Base-by-base conservation (phyloP, 2,329 filamentous ascomycete species). In the Talaromyces islandicus region DNA sequence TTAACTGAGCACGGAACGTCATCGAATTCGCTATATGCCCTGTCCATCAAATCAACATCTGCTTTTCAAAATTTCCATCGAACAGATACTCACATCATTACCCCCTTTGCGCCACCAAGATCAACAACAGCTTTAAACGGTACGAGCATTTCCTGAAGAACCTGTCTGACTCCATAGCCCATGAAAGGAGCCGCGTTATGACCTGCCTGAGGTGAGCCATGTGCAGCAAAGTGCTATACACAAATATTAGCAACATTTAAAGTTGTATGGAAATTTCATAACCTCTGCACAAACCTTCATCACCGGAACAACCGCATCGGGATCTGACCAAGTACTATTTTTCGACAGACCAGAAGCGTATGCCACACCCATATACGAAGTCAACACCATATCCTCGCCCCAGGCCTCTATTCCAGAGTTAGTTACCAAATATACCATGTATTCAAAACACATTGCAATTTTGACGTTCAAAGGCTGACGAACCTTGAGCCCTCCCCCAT, bases 381-480 rank as follows among this genome's bases (percentile, higher is more conserved):
- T 79, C 12, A 80, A 64, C 0, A 78, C 64, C 63, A 77, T 78
- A 61, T 80, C 77, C 58, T 80, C 77, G 0, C 77, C 77, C 77
- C 77, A 80, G n/a, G 73, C 75, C 67, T 80, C 77, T 74, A 46
- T 9, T 21, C 19, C 9, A 11, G 11, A 21, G 41, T 46, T 9
- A 46, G 41, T 12, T n/a, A 7, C 1, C 11, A 35, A 35, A 14
- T 3, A 32, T 12, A 32, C n/a, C 4, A 30, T 30, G 10, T 7
- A 7, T 30, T 27, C 25, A 27, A 27, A 30, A 2, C 29, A 30
- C 32, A 35, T 17, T 35, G 4, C 32, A 35, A 35, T 4, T 35
- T 4, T 7, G 1, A 21, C 21, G 7, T 19, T 21, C 9, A n/a
- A 21, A 46, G 9, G 5, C 9, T 21, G 32, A 12, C 64, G 27